Conservation (phyloP, 495 filamentous ascomycete species). For the Tetracladium marchalianum region DNA sequence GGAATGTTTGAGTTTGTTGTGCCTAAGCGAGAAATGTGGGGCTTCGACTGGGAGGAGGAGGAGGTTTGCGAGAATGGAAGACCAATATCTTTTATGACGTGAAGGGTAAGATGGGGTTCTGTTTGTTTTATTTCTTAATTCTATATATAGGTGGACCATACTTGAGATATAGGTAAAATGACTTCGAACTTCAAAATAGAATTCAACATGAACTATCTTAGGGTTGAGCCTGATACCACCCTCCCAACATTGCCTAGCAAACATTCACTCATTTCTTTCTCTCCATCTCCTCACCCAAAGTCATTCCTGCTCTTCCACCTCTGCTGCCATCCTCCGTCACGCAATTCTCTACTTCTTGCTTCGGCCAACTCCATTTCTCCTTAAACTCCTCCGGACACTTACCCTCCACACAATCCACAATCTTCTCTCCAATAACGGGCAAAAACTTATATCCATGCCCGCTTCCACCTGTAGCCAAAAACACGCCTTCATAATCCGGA, state of each 20-base stretch:
- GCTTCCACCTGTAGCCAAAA: slow-evolving; percentile 76
- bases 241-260: neutral
- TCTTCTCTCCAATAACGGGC: slow-evolving; percentile 70
- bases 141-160: too few relatives aligned
- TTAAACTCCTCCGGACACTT: slow-evolving; percentile 44
- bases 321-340: slow-evolving; percentile 59
- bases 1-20: too few relatives aligned
- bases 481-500: slow-evolving; percentile 53
- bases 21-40: too few relatives aligned
- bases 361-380: slow-evolving; percentile 59
- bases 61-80: too few relatives aligned
- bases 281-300: slow-evolving; percentile 42
- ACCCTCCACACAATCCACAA: slow-evolving; percentile 57
- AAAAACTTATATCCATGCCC: slow-evolving; percentile 89
- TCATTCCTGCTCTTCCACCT: slow-evolving; percentile 44
- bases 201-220: too few relatives aligned
- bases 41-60: too few relatives aligned
- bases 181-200: too few relatives aligned
- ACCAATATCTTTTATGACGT: too few relatives aligned
- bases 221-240: too few relatives aligned
- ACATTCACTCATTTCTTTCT: slow-evolving; percentile 4
- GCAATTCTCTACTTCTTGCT: slow-evolving; percentile 26
- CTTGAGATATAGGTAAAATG: too few relatives aligned
- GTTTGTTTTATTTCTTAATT: too few relatives aligned
- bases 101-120: too few relatives aligned